Evolutionary conservation across 1,284 basidiomycete species (phyloP).

Genomic region (Abortiporus biennis): DNA sequence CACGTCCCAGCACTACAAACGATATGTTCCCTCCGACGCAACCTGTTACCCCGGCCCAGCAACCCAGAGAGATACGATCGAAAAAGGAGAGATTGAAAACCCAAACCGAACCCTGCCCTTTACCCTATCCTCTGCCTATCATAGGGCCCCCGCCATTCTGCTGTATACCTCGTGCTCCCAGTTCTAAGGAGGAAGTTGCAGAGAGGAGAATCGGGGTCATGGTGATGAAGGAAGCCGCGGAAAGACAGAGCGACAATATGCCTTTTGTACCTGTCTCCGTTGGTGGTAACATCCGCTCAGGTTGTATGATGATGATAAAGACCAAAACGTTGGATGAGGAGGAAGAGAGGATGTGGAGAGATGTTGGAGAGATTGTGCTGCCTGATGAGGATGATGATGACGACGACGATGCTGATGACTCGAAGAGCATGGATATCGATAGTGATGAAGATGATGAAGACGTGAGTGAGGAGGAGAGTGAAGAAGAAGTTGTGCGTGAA

Average conservation of each 20-base stretch:
- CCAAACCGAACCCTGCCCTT: background rate
- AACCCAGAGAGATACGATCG: too few species aligned
- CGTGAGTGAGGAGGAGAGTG: slow-evolving; percentile 1
- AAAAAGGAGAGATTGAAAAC: too few species aligned
- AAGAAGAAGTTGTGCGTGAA: too few species aligned
- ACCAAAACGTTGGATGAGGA: background rate
- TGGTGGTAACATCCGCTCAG: too few species aligned
- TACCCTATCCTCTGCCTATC: slow-evolving; percentile 32
- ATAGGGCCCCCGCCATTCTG: slow-evolving; percentile 43
- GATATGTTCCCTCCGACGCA: too few species aligned
- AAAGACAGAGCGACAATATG: slow-evolving; percentile 28
- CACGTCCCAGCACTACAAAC: too few species aligned
- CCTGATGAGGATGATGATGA: background rate
- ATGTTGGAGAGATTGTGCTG: too few species aligned
- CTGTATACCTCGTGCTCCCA: slow-evolving; percentile 26
- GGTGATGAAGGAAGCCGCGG: slow-evolving; percentile 33
- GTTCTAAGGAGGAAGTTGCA: slow-evolving; percentile 34
- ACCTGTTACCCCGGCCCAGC: too few species aligned
- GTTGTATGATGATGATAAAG: too few species aligned
- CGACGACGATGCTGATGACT: background rate
- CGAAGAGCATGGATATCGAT: background rate
- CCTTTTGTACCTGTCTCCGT: too few species aligned
- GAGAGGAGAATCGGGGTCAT: slow-evolving; percentile 35
- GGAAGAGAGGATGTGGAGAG: slow-evolving; percentile 4
- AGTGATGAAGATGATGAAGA: background rate